These are phyloP conservation scores for Inga laurina DNA, from an alignment of 306 rosid species.

Conservation along the genomic window DNA sequence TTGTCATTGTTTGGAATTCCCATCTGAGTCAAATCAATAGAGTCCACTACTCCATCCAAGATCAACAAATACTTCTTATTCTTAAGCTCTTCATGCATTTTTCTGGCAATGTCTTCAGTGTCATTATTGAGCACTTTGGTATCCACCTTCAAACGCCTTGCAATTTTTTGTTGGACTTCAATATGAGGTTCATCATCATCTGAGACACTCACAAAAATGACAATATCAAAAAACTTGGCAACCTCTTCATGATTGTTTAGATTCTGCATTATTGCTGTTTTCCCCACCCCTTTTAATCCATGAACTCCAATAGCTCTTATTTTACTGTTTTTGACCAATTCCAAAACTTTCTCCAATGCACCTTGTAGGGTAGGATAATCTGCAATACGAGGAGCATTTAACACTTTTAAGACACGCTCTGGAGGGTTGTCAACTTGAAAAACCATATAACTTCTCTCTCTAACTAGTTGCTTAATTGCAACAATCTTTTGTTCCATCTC, in stretches of 20 bases:
- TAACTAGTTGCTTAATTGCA: neutral
- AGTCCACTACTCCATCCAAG: constrained; percentile 17
- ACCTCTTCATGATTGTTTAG: constrained; percentile 2
- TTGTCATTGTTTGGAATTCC: neutral
- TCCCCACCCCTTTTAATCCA: constrained; percentile 8
- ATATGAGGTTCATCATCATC: neutral
- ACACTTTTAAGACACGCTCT: neutral
- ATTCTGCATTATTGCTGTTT: neutral
- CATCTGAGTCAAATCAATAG: neutral
- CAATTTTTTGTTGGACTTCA: constrained; percentile 6
- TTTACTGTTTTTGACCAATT: neutral
- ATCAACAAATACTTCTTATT: constrained; percentile 10
- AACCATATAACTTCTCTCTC: neutral
- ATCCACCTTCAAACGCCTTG: constrained; percentile 4
- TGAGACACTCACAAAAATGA: neutral
- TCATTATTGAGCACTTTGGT: too few species aligned
- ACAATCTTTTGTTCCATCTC: neutral
- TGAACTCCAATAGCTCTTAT: neutral
- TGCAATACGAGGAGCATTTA: neutral
- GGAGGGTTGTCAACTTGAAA: neutral
- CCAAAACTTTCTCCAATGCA: neutral
- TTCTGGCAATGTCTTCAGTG: neutral
- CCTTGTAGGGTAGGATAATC: neutral
- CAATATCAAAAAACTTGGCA: constrained; percentile 6
- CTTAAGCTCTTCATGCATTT: neutral